Base-by-base conservation (phyloP, 805 yeast genomes). In the Blastobotrys americana region DNA sequence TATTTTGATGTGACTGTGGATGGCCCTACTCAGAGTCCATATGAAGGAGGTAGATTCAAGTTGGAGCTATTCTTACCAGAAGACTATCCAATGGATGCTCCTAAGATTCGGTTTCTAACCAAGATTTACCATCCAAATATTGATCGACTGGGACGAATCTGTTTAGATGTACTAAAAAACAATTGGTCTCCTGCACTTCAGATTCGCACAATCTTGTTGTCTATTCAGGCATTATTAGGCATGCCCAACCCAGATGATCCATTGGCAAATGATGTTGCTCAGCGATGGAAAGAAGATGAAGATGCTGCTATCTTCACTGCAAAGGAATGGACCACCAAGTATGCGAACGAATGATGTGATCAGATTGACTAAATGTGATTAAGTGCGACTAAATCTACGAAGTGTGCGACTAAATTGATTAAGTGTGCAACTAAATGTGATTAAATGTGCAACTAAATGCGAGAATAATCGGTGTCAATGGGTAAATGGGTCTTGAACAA, bases 161-260 rank as follows among this genome's bases (percentile, higher is more conserved):
- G 98, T 67, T 74, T 93, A 42, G 97, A 93, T 62, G 97, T 93
- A 35, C 72, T 93, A 61, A 93, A 90, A 67, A 76, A 67, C 56
- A 89, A 90, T 67, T 93, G 98, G 98, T 84, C 95, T 6, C 97
- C 98, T 3, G 98, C 98, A 0, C 71, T 90, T 48, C 97, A 93
- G 63, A 93, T 93, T 52, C 76, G 97, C 64, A 93, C 97, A 5
- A 83, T 93, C 19, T 69, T 93, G 50, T 71, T 93, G 45, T 85
- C 96, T 6, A 83, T 93, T 47, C 98, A 93, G 66, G 97, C 97
- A 0, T 69, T 93, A 45, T 68, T 93, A 42, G 96, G 95, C 2
- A 88, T 96, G 3, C 98, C 98, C 8, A 93, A 93, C 57, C 98
- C 98, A 2, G 96, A 93, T 61, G 98, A 93, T 65, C 98, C 98